Base-by-base conservation (phyloP, 2,329 filamentous ascomycete species). In the Fusarium metavorans region DNA sequence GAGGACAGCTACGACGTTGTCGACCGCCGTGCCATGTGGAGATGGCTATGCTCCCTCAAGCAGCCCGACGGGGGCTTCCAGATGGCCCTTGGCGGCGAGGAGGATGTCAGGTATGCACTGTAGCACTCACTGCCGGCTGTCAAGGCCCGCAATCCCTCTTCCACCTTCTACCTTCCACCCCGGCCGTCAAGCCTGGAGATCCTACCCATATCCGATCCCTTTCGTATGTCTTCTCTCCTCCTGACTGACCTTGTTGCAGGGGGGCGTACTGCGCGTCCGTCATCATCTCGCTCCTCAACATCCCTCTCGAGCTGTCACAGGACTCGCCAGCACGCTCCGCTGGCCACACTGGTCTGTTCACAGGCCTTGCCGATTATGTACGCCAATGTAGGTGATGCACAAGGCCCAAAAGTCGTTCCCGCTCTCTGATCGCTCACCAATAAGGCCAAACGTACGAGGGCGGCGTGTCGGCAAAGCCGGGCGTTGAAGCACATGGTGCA, bases 211-310 rank as follows among this genome's bases (percentile, higher is more conserved):
- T 62, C 35, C 41, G 50, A 62, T 67, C 27, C 50, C 35, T 23
- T 39, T 25, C 35, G 20, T 37, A 27, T 58, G 35, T 58, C 48
- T 50, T 41, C 45, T 54, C 16, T 50, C 34, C 67, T 64, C 45
- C 45, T 72, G 60, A 71, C 72, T 75, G 62, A 75, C 57, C 70
- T 8, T 16, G 18, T 64, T 74, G 57, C 77, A 94, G 95, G 81
- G 97, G 96, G 72, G 95, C 95, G 63, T 99, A 97, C 85, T 98
- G 95, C 84, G 94, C 95, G 58, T 89, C 96, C 80, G 92, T 96
- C 67, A 89, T 97, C 65, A 91, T 98, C 77, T 93, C 94, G 10
- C 86, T 98, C 54, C 89, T 98, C 65, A 91, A 95, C 80, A 86
- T 99, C 57, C 97, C 97, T 18, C 88, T 97, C 59, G 90, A 94